These are phyloP conservation scores for Pelargonium exstipulatum DNA, from an alignment of 441 rosid genomes.

Conservation along the genomic window DNA sequence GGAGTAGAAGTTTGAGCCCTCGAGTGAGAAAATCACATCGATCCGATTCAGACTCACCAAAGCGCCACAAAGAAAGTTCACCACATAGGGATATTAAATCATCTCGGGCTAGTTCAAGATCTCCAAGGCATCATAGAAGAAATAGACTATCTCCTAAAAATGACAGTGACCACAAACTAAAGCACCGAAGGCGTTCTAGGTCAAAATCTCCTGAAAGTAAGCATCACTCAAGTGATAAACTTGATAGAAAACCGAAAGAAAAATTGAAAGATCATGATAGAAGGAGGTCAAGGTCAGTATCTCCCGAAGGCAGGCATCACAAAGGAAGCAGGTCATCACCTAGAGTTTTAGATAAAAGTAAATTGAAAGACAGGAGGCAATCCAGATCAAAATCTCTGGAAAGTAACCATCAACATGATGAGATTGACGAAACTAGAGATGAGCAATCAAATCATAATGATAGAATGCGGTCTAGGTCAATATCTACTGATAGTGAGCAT, in stretches of 20 bases:
- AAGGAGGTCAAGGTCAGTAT: conserved; percentile 50
- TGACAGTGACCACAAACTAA: conserved; percentile 40
- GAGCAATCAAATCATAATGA: conserved; percentile 44
- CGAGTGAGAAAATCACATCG: conserved; percentile 43
- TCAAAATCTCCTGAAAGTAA: conserved; percentile 52
- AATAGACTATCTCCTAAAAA: conserved; percentile 49
- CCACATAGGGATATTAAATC: conserved; percentile 43
- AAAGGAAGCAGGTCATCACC: conserved; percentile 45
- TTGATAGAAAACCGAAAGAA: conserved; percentile 35
- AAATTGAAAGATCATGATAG: conserved; percentile 41
- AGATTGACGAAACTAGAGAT: conserved; percentile 36
- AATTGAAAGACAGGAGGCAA: conserved; percentile 39
- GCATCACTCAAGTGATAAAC: conserved; percentile 34
- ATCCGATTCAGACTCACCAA: conserved; percentile 55
- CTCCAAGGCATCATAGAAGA: conserved; percentile 56
- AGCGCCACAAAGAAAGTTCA: conserved; percentile 45
- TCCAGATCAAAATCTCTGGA: conserved; percentile 60
- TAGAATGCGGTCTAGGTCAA: conserved; percentile 38
- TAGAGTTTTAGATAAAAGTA: conserved; percentile 40
- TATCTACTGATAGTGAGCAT: conserved; percentile 42
- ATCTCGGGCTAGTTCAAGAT: conserved; percentile 51
- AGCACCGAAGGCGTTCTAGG: conserved; percentile 46
- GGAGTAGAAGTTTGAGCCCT: conserved; percentile 67
- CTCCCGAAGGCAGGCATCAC: conserved; percentile 40
- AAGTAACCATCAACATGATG: conserved; percentile 33